These are phyloP conservation scores for Penicillium roqueforti DNA, from an alignment of 495 filamentous ascomycete genomes.

Conservation along the genomic window DNA sequence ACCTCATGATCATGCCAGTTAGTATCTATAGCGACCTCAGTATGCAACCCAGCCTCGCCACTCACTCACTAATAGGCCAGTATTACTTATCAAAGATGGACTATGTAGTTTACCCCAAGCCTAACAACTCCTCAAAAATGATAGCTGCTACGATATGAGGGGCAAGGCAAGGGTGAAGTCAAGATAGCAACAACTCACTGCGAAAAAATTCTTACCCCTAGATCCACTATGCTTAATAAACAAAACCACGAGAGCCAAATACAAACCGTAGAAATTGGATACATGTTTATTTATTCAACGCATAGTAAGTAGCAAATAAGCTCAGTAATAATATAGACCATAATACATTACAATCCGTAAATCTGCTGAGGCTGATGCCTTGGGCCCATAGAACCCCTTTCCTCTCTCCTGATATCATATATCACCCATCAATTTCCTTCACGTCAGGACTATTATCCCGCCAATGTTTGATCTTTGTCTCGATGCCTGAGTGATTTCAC, in stretches of 20 bases:
- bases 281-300: neutral
- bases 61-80: no score
- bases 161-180: neutral
- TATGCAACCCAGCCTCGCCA: no score
- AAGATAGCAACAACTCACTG: neutral
- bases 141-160: neutral
- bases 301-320: neutral
- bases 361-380: neutral
- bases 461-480: neutral
- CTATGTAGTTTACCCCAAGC: no score
- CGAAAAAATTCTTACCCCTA: neutral
- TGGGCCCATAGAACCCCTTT: neutral
- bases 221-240: neutral
- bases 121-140: neutral
- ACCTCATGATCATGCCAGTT: no score
- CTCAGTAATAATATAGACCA: neutral
- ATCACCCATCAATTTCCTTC: neutral
- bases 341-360: neutral
- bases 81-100: no score
- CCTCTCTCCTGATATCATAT: neutral
- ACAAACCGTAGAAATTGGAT: neutral
- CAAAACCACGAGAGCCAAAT: neutral
- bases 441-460: neutral
- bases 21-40: no score
- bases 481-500: neutral